Base-by-base conservation (phyloP, 2,329 filamentous ascomycete species). In the Aspergillus latus region DNA sequence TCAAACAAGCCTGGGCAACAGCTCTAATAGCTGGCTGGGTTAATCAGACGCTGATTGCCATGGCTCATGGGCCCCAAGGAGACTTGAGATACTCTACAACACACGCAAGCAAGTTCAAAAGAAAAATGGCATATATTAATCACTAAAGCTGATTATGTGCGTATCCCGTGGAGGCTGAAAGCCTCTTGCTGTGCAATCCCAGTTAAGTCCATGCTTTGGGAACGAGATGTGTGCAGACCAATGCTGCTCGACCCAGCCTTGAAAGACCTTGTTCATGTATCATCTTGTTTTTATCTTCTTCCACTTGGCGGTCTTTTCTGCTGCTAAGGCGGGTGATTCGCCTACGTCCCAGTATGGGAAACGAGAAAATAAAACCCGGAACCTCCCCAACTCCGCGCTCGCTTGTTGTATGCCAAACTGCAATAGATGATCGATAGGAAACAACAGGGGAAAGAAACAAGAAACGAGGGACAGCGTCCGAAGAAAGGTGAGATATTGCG, bases 371-470 rank as follows among this genome's bases (percentile, higher is more conserved):
- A 44, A 50, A 32, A 15, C 28, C 42, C 37, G 29, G 42, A 51
- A 45, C 53, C 34, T 39, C 48, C 39, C 58, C 51, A 62, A 63
- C 58, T 62, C 53, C 59, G 50, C 52, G 52, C 58, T 61, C 51
- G 55, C 47, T 56, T 44, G 49, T 56, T 60, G 52, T 63, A 62
- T 60, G 56, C 63, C 61, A 61, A 62, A 49, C 50, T 58, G 52
- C 58, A 53, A 59, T 58, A 61, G 45, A 62, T 64, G 43, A 49
- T 59, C 32, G 57, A 54, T 51, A 28, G 48, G 54, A 61, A 44
- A 45, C 48, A 10, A 43, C 9, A 48, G 26, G 34, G 48, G 29
- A 47, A 57, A 50, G 53, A 57, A 50, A 55, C 47, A 42, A 51
- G 44, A 50, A 52, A 53, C 52, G 53, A 59, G 54, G 30, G 50